A percentile compares a stretch with the other conserved stretches of the same genome.
Evolutionary conservation across 345 rosid genomes (phyloP).

Genomic region (Acer campestre): DNA sequence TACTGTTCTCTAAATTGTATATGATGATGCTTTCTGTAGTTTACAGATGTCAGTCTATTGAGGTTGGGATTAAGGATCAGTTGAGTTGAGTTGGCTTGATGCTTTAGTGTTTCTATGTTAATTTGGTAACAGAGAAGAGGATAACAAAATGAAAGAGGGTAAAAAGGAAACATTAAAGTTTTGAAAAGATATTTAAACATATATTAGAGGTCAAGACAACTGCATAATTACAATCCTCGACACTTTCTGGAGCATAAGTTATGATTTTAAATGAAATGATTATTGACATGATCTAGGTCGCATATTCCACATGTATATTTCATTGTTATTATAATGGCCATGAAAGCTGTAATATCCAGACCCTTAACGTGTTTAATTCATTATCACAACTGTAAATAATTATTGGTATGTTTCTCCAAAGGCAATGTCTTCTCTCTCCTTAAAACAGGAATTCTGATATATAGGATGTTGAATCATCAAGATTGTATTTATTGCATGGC

Average conservation of each 20-base stretch:
- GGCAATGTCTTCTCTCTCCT: neutral
- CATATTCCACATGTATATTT: neutral
- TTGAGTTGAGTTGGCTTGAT: constrained; percentile 1
- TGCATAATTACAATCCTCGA: neutral
- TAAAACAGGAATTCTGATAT: neutral
- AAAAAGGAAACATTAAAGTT: neutral
- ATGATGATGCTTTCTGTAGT: neutral
- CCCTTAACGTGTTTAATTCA: no score
- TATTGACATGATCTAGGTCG: neutral
- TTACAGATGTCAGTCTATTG: neutral
- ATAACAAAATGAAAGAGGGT: neutral
- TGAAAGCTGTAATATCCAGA: neutral
- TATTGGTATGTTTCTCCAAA: neutral
- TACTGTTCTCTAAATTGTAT: neutral
- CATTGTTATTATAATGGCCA: neutral
- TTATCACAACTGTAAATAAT: neutral
- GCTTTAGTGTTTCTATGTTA: neutral
- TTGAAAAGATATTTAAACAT: neutral
- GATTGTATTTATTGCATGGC: neutral
- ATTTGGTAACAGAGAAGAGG: neutral
- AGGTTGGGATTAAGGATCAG: neutral
- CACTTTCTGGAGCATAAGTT: neutral
- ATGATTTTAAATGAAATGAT: neutral
- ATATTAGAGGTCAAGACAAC: neutral
- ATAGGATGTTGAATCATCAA: neutral